Evolutionary conservation across 305 asterid species (phyloP).

Genomic region (Vinca major): DNA sequence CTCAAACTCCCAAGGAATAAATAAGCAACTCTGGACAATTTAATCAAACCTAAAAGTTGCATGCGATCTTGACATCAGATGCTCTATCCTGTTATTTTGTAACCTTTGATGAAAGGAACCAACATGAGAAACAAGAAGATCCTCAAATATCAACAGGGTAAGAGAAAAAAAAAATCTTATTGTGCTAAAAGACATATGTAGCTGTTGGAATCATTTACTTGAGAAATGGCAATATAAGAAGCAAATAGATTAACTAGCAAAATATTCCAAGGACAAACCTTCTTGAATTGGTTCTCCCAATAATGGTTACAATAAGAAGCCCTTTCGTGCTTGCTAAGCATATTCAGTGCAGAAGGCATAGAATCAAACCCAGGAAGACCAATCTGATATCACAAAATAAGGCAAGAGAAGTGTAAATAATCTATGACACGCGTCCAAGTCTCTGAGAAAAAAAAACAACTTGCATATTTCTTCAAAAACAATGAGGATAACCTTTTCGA

Average conservation of each 20-base stretch:
- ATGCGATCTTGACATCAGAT: background rate
- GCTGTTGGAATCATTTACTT: background rate
- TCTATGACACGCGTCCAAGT: background rate
- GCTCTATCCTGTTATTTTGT: background rate
- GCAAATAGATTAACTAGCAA: background rate
- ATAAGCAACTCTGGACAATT: background rate
- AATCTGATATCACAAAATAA: constrained; percentile 53
- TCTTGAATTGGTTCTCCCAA: constrained; percentile 98
- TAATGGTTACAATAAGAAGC: constrained; percentile 93
- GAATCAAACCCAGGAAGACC: constrained; percentile 99
- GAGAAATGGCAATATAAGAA: background rate
- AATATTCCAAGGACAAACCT: constrained; percentile 43
- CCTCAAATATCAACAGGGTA: background rate
- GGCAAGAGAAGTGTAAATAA: constrained; percentile 8
- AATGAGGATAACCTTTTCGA: constrained; percentile 72
- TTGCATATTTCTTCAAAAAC: constrained; percentile 2
- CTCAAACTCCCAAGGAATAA: background rate
- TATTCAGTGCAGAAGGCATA: constrained; percentile 89
- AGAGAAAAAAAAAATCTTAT: background rate
- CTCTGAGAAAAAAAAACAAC: constrained; percentile 4
- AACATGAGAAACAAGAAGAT: background rate
- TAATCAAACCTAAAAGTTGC: constrained; percentile 1
- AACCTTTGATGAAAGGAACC: background rate
- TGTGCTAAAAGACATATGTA: background rate
- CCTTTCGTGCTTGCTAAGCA: constrained; percentile 95